A percentile compares a stretch with the other conserved stretches of the same genome.
phyloP scores from a whole-genome alignment of 129 eudicot species.

The Escallonia rubra region DNA sequence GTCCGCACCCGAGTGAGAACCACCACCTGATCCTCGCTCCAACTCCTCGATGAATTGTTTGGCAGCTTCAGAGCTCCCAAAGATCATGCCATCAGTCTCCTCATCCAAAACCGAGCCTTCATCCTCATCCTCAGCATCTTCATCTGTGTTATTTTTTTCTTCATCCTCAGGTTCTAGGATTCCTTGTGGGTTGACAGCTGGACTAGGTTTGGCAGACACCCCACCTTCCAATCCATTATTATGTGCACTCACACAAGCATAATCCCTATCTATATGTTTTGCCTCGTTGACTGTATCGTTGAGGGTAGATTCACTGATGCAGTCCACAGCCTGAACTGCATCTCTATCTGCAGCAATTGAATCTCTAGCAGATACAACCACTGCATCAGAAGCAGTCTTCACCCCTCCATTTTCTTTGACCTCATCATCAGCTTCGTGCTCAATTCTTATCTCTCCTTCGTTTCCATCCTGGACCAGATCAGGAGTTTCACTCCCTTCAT shows the following conservation, averaged over 20 bases:
- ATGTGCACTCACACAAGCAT: constrained; percentile 8
- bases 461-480: constrained; percentile 4
- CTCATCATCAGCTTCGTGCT: constrained; percentile 24
- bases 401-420: constrained; percentile 25
- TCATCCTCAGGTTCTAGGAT: constrained; percentile 13
- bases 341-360: constrained; percentile 11
- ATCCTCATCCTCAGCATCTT: constrained; percentile 36
- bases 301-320: constrained; percentile 4
- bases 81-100: constrained; percentile 52
- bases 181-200: neutral
- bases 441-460: constrained; percentile 14
- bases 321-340: constrained; percentile 9
- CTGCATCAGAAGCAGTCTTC: constrained; percentile 1
- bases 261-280: neutral
- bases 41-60: constrained; percentile 61
- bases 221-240: constrained; percentile 22
- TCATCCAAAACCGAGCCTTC: constrained; percentile 51
- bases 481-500: too few species aligned
- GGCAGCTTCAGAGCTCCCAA: constrained; percentile 71
- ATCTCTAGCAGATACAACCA: constrained; percentile 4
- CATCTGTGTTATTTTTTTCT: constrained; percentile 28
- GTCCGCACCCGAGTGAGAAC: constrained; percentile 30
- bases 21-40: constrained; percentile 49
- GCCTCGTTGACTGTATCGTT: constrained; percentile 4
- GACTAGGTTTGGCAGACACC: constrained; percentile 10